Conservation (phyloP, 371 early-diverging fungal genomes). For the Antonospora locustae region DNA sequence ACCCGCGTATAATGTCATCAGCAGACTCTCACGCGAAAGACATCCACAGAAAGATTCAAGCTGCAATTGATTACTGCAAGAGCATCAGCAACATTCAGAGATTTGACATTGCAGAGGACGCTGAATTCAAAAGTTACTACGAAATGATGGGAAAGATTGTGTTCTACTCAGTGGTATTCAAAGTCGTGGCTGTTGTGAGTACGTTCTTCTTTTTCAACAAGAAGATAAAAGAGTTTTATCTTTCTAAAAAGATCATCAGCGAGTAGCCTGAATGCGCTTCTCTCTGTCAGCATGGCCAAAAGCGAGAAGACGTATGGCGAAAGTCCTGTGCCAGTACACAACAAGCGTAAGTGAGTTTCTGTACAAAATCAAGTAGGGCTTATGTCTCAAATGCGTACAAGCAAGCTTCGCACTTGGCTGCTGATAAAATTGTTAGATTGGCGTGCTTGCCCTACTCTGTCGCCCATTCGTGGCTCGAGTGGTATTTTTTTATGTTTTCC, state of each 20-base stretch:
- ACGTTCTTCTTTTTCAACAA: slow-evolving; percentile 45
- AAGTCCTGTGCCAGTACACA: too few relatives aligned
- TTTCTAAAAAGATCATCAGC: slow-evolving; percentile 45
- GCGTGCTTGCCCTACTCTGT: too few relatives aligned
- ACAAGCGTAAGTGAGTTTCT: too few relatives aligned
- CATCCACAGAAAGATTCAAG: slow-evolving; percentile 36
- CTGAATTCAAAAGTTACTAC: slow-evolving; percentile 27
- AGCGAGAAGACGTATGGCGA: too few relatives aligned
- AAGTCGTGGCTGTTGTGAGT: slow-evolving; percentile 36
- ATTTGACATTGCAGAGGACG: slow-evolving; percentile 38
- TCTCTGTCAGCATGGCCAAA: too few relatives aligned
- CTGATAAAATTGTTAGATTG: too few relatives aligned
- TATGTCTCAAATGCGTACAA: too few relatives aligned
- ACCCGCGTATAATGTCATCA: slow-evolving; percentile 42
- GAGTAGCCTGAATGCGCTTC: too few relatives aligned
- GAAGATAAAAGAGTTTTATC: slow-evolving; percentile 44
- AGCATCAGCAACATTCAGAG: slow-evolving; percentile 40
- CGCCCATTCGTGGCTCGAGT: slow-evolving; percentile 11
- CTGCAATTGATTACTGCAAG: slow-evolving; percentile 34
- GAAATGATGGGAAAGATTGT: slow-evolving; percentile 36
- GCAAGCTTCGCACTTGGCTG: too few relatives aligned
- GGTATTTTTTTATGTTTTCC: slow-evolving; percentile 28
- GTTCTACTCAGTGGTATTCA: slow-evolving; percentile 31
- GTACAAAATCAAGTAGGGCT: slow-evolving; percentile 6
- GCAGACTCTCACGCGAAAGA: slow-evolving; percentile 44